Percentiles rank a stretch among this genome's conserved stretches.
These are phyloP conservation scores for Aspergillus piperis DNA, from an alignment of 2,329 filamentous ascomycete species.

Conservation along the genomic window DNA sequence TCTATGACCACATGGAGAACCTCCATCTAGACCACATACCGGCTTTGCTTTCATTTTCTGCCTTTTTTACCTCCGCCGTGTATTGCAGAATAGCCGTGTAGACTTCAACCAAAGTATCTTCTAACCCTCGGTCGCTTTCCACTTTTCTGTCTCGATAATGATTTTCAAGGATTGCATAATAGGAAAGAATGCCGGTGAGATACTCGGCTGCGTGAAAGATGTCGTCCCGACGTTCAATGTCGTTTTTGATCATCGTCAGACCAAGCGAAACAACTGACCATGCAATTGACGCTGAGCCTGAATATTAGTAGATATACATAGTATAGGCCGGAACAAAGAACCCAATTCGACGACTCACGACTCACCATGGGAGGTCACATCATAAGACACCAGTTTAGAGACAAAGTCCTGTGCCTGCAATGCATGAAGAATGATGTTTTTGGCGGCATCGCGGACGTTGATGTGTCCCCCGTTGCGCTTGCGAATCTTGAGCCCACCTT, in stretches of 20 bases:
- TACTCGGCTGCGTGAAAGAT: constrained; percentile 4
- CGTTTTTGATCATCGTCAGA: constrained; percentile 2
- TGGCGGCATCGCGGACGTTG: constrained; percentile 1
- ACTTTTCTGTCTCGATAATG: neutral
- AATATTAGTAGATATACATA: neutral
- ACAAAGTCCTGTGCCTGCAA: constrained; percentile 3
- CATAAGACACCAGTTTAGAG: neutral
- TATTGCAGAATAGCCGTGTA: constrained; percentile 5
- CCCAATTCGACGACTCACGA: neutral
- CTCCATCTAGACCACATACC: neutral
- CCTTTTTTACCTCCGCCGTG: neutral
- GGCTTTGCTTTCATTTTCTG: neutral
- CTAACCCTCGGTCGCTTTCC: neutral
- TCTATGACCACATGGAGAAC: neutral
- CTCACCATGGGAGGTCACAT: neutral
- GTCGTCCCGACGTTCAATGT: constrained; percentile 3
- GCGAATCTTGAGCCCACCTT: constrained; percentile 6
- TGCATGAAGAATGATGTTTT: constrained; percentile 1
- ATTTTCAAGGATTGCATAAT: constrained; percentile 4
- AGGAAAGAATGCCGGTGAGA: constrained; percentile 1
- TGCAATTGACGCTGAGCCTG: neutral
- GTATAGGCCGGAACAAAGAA: neutral
- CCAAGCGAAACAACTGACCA: constrained; percentile 6
- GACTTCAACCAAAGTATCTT: constrained; percentile 2
- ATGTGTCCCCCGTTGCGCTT: neutral